A percentile compares a stretch with the other conserved stretches of the same genome.
These are phyloP conservation scores for Candida easanensis DNA, from an alignment of 805 yeast species.

Conservation along the genomic window DNA sequence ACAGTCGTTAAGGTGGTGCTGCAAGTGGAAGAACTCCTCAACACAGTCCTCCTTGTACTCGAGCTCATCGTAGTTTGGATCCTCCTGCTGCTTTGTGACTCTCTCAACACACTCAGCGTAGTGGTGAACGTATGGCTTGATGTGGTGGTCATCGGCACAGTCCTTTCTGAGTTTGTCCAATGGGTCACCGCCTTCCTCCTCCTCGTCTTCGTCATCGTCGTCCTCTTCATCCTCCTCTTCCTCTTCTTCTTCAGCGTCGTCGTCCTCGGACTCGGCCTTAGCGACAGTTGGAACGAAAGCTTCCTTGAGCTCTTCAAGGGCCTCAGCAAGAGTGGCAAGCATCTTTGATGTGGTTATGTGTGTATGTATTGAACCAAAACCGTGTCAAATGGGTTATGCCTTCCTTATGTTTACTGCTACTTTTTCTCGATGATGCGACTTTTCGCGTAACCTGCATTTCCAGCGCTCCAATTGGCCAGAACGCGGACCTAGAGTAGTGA, in stretches of 20 bases:
- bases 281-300: slow-evolving; percentile 76
- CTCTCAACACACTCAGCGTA: slow-evolving; percentile 94
- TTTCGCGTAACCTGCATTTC: slow-evolving; percentile 21
- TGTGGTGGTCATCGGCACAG: slow-evolving; percentile 64
- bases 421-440: slow-evolving; percentile 13
- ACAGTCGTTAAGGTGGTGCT: slow-evolving; percentile 89
- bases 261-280: slow-evolving; percentile 49
- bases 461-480: slow-evolving; percentile 20
- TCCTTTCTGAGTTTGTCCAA: slow-evolving; percentile 63
- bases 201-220: slow-evolving; percentile 68
- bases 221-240: slow-evolving; percentile 41
- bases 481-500: background rate
- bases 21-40: slow-evolving; percentile 96
- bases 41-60: slow-evolving; percentile 95
- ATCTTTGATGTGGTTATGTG: slow-evolving; percentile 18
- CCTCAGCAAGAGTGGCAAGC: slow-evolving; percentile 37
- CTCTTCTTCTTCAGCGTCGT: slow-evolving; percentile 31
- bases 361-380: background rate
- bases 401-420: slow-evolving; percentile 6
- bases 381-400: too few species aligned
- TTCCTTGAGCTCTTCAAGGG: slow-evolving; percentile 68
- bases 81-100: slow-evolving; percentile 84
- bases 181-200: slow-evolving; percentile 70
- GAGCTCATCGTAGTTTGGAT: slow-evolving; percentile 73
- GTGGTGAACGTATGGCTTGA: slow-evolving; percentile 79